Base-by-base conservation (phyloP, 1,139 yeast genomes). In the Pichia sorboxylosa region DNA sequence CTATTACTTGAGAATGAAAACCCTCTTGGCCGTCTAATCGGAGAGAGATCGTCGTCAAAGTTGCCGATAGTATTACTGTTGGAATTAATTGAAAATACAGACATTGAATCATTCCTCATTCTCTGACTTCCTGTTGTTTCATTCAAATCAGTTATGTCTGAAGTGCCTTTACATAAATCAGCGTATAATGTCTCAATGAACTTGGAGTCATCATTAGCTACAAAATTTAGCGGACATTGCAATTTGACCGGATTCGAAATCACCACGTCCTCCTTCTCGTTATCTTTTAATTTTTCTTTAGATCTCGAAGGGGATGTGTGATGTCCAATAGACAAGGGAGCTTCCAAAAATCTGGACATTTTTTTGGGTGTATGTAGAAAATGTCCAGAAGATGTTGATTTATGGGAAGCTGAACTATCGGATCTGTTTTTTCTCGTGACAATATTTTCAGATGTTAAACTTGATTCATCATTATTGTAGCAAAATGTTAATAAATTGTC, bases 401-500 rank as follows among this genome's bases (percentile, higher is more conserved):
- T 23, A 11, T n/a, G 13, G 17, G 34, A 23, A 13, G 13, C 20
- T n/a, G 7, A 6, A 10, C 13, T 23, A 23, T 10, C 6, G 17
- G 31, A 7, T 13, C 26, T 25, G 10, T 9, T 16, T 8, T 19
- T 13, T 6, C 6, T 10, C 17, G 21, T 24, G 14, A 16, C 11
- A 5, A 18, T 19, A 11, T 23, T 23, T 20, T 20, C 22, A 20
- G 22, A 20, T 9, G 22, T 20, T 8, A 20, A 9, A 9, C 15
- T 26, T 11, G 32, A 28, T 2, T 23, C 34, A 13, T 54, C 53
- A 24, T 44, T 42, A 31, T 69, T 69, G 41, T 70, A 69, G 43
- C 80, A 71, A 37, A 71, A 66, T 16, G 73, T 70, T 25, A 78
- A 51, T 31, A 78, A 52, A 45, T 78, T 76, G 40, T 75, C 79